phyloP scores from a whole-genome alignment of 164 flowering plant genomes.

The Magnolia officinalis region DNA sequence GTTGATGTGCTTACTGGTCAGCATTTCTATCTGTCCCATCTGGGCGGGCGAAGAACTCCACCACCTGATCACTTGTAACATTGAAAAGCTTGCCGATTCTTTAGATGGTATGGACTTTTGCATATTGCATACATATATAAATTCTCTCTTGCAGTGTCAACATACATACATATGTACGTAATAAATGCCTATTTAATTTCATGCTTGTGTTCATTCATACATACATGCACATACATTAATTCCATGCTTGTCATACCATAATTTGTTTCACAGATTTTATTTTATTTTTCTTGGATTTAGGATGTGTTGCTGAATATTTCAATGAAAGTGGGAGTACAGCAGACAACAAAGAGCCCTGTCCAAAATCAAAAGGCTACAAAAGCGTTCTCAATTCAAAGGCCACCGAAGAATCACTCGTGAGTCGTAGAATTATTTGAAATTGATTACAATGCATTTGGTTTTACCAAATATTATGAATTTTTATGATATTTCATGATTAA shows the following conservation, averaged over 20 bases:
- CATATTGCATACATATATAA: too few relatives aligned
- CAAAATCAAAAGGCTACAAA: conserved; percentile 45
- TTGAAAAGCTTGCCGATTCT: conserved; percentile 67
- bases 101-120: conserved; percentile 41
- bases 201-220: too few relatives aligned
- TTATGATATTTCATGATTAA: too few relatives aligned
- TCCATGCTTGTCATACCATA: too few relatives aligned
- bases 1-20: conserved; percentile 46
- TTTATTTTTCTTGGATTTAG: conserved; percentile 17
- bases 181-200: too few relatives aligned
- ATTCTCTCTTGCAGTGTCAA: too few relatives aligned
- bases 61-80: conserved; percentile 37
- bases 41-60: conserved; percentile 82
- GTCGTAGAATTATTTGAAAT: background rate
- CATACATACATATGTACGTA: too few relatives aligned
- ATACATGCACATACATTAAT: too few relatives aligned
- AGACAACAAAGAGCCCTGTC: conserved; percentile 11
- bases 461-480: too few relatives aligned
- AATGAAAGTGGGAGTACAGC: conserved; percentile 16
- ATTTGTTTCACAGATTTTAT: too few relatives aligned
- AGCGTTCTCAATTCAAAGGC: conserved; percentile 68
- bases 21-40: conserved; percentile 52
- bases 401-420: conserved; percentile 63
- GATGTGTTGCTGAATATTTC: conserved; percentile 33
- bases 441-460: too few relatives aligned